Conservation (phyloP, 306 rosid genomes). For the Rubus parviflorus region DNA sequence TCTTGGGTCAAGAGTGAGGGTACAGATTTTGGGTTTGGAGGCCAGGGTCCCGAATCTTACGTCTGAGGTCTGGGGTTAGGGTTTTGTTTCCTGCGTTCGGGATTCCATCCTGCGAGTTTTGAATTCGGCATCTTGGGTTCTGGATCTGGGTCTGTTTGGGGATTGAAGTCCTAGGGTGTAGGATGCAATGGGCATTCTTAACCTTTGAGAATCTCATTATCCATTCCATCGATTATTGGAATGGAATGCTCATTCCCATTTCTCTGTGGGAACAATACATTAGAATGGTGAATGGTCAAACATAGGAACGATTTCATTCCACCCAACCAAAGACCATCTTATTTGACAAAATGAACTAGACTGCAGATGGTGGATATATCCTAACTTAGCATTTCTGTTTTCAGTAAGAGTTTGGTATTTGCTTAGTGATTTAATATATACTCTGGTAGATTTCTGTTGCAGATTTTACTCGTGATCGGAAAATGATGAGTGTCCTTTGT, state of each 20-base stretch:
- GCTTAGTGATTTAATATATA: constrained; percentile 32
- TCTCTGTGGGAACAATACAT: not conserved
- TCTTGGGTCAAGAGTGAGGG: no score
- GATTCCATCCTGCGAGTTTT: no score
- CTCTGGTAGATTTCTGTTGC: constrained; percentile 66
- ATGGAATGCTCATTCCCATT: not conserved
- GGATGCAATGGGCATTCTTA: not conserved
- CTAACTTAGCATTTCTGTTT: not conserved
- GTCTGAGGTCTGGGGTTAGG: no score
- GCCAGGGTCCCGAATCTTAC: no score
- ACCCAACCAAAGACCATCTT: not conserved
- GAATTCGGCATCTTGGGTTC: no score
- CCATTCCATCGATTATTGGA: not conserved
- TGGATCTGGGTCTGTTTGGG: no score
- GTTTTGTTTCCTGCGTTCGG: no score
- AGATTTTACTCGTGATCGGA: constrained; percentile 93
- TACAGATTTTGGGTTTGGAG: no score
- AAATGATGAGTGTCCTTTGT: constrained; percentile 97
- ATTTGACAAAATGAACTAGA: not conserved
- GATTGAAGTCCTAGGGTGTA: no score
- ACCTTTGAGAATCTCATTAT: not conserved
- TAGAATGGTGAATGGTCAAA: not conserved
- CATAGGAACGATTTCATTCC: not conserved
- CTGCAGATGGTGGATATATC: not conserved
- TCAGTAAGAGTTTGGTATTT: constrained; percentile 5